These are phyloP conservation scores for Ceratocystis albifundus DNA, from an alignment of 2,329 filamentous ascomycete species.

Conservation along the genomic window DNA sequence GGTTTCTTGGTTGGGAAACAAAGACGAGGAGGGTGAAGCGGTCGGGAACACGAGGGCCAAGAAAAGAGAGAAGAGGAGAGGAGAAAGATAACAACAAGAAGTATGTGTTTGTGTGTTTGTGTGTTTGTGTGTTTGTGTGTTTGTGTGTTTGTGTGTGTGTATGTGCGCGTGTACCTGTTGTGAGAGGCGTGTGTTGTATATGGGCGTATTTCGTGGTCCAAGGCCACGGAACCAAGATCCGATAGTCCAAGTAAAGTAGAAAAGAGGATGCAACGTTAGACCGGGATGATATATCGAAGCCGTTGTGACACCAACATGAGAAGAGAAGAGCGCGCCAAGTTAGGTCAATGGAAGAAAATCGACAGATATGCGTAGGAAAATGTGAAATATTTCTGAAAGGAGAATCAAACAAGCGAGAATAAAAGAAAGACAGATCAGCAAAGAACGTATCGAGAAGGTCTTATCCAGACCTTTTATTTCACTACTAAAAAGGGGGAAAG, in stretches of 20 bases:
- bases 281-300: background rate
- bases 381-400: background rate
- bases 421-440: background rate
- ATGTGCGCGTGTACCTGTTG: background rate
- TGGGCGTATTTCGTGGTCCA: background rate
- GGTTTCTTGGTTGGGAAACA: background rate
- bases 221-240: background rate
- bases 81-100: background rate
- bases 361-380: background rate
- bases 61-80: background rate
- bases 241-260: background rate
- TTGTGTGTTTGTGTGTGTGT: background rate
- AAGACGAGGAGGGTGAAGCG: background rate
- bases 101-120: background rate
- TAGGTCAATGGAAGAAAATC: background rate
- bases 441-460: no score
- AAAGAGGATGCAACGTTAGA: constrained; percentile 7
- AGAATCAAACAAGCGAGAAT: background rate
- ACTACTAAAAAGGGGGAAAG: no score
- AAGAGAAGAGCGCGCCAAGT: background rate
- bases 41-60: background rate
- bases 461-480: no score
- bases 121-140: background rate
- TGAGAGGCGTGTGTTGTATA: background rate
- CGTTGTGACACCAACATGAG: background rate